Base-by-base conservation (phyloP, 2,329 filamentous ascomycete genomes). In the Verticillium nubilum region DNA sequence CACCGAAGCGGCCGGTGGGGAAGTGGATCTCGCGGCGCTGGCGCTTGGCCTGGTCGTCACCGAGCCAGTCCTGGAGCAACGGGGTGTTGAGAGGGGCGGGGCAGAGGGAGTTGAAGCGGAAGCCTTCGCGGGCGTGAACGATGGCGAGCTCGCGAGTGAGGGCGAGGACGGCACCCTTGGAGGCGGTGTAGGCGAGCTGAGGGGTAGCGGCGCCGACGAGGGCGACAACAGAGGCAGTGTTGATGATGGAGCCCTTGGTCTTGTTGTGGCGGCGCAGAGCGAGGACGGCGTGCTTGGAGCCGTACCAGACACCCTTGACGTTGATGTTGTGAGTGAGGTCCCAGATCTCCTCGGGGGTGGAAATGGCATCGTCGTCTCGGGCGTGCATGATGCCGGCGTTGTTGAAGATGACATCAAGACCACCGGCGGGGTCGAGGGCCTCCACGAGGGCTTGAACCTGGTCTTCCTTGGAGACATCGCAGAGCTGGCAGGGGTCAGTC, bases 281-380 rank as follows among this genome's bases (percentile, higher is more conserved):
- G 56, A 94, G 80, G 28, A 97, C 87, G 6, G 93, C 92, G 74
- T 97, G 91, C 82, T 97, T 97, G 83, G 87, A 89, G 62, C 93
- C 93, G 73, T 86, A 97, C 93, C 93, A 97, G n/a, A 97, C 93
- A 52, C 93, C 93, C 84, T 97, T 97, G 74, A 97, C 93, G 75
- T 97, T 97, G 80, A 97, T 96, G 73, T 86, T 87, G 63, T 96
- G 92, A 4, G 93, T 97, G 66, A 96, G 78, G 69, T 97, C 92
- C 93, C 93, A 97, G 79, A 97, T 93, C 68, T 86, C 87, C 78
- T 97, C 92, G 56, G 91, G 87, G 1, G 92, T 97, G 72, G 89
- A 85, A 72, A 96, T 79, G 55, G 93, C 92, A 73, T 92, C 88
- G 70, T 85, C 87, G 73, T 92, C 89, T 60, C 89, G 81, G 54